Percentiles rank a stretch among this genome's conserved stretches.
Evolutionary conservation across 306 rosid genomes (phyloP).

Genomic region (Cucumis melo): DNA sequence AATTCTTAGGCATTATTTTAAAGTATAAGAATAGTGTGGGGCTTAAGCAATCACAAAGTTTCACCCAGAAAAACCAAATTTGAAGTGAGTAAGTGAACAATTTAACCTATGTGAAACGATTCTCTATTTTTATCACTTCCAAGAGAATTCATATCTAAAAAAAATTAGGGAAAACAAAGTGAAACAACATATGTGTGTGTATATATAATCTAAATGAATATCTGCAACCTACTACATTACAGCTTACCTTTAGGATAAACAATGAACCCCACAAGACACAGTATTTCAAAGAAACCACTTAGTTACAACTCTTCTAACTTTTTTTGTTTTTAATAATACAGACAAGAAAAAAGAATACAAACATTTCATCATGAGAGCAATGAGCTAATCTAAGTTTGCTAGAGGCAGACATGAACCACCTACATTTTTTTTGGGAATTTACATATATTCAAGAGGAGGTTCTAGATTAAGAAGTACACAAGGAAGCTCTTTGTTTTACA

Average conservation of each 20-base stretch:
- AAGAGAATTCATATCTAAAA: background rate
- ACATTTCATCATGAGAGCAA: background rate
- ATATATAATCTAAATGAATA: background rate
- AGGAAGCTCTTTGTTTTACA: conserved; percentile 62
- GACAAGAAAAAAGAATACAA: background rate
- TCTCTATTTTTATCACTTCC: background rate
- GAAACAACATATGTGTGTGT: too few relatives aligned
- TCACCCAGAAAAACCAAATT: background rate
- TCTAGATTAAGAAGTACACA: conserved; percentile 48
- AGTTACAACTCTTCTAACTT: background rate
- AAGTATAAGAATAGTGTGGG: background rate
- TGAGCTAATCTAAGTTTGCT: background rate
- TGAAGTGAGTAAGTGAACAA: background rate
- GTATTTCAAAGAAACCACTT: background rate
- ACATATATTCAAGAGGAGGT: conserved; percentile 1
- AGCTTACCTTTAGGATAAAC: background rate
- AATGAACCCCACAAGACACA: background rate
- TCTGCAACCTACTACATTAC: background rate
- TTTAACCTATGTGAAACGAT: background rate
- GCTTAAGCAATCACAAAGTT: background rate
- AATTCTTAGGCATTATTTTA: background rate
- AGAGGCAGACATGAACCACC: background rate
- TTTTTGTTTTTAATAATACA: background rate
- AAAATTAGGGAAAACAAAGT: background rate
- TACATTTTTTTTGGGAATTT: background rate